Evolutionary conservation across 2,329 filamentous ascomycete genomes (phyloP), one percentile per base, ranked within the genome.

Genomic region (Fusarium vanettenii): DNA sequence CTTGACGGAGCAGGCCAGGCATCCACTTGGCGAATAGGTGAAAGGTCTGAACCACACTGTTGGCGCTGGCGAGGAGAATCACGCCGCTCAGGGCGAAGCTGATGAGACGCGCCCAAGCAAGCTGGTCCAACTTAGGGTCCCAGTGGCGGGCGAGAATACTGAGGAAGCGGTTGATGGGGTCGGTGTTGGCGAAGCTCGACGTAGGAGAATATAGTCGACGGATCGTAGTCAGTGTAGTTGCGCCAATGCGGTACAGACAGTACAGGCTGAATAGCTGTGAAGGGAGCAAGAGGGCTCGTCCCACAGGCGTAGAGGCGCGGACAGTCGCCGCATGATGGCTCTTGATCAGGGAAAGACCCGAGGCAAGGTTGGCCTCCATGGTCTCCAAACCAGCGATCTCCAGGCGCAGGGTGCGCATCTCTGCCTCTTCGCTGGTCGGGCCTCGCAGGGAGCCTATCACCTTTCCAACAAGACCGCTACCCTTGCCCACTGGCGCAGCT

Each of bases 141-240:
- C 94, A 95, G 84, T 97, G 94, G 66, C 93, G 92, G 5, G 94
- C 94, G 20, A 97, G 84, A 14, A 97, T 87, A 6, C 94, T 93
- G 10, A 97, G 89, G 71, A 96, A 88, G 73, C 94, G 93, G 84
- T 93, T 97, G 80, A 97, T 93, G 1, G 95, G 95, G 80, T 97
- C 95, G 18, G 91, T 92, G 63, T 90, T 90, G 31, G 92, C 89
- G 82, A 94, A 92, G 72, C 81, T 83, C 41, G 89, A 84, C 18
- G 81, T 79, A 2, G 81, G 81, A 4, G 80, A 81, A 18, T 76
- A 80, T 13, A 78, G 71, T 41, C 94, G 91, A 6, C 92, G 92
- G 6, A 94, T 74, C 1, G 91, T 92, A 2, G 93, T 92, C 6
- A 95, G 79, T 0, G 88, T 87, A 0, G 94, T 97, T 2, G 94